Base-by-base conservation (phyloP, 768 basidiomycete species). In the Podaxis rugospora region DNA sequence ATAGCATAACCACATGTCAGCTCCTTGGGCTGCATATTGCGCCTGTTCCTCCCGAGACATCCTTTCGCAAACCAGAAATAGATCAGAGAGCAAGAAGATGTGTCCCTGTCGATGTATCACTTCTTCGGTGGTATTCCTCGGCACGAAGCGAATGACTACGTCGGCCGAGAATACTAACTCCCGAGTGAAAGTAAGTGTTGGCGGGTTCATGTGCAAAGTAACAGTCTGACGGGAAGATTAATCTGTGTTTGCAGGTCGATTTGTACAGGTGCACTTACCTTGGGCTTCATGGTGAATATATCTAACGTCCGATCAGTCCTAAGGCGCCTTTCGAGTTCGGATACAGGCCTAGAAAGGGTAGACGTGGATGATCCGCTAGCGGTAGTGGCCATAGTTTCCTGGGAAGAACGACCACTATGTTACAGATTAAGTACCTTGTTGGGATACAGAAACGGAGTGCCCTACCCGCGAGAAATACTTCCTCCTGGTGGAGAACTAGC, bases 231-330 rank as follows among this genome's bases (percentile, higher is more conserved):
- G 52, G 65, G 64, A 16, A 62, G 14, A 60, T 53, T 11, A 55
- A 21, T 5, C 37, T 57, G 18, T 3, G 10, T n/a, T n/a, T 4
- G 32, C 32, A 55, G 44, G 27, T 14, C 51, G n/a, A 23, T 11
- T 36, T 35, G 44, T 2, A 13, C 1, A n/a, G 35, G 6, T 16
- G 18, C 13, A 57, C 73, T 63, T 64, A 93, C 96, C 84, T 93
- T 95, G 0, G 90, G 90, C 64, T 84, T 83, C 94, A 99, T 96
- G 1, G 93, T 92, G 72, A 99, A 99, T 49, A 99, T 87, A 71
- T 99, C 97, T 28, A 98, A 75, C 6, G 92, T 92, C 18, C 83
- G 79, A 32, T 89, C 83, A 0, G 92, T 88, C 28, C 87, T 81
- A 36, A 99, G 79, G 27, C 92, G 80, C 36, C 82, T 78, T 70